Conservation (phyloP, 306 rosid species). For the Casuarina equisetifolia region DNA sequence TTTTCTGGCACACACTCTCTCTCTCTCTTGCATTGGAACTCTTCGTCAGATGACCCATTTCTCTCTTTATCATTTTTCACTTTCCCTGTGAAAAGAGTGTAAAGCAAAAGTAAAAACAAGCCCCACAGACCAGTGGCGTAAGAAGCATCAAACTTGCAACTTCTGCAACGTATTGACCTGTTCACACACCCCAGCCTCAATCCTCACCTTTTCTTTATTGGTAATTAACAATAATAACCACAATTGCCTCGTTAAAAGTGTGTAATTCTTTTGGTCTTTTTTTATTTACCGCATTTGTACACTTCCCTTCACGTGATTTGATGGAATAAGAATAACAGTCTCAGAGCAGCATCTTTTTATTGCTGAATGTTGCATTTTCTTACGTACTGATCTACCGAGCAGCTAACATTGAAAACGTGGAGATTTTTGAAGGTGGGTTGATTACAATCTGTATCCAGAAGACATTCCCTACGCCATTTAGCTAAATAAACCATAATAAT, state of each 20-base stretch:
- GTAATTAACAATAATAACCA: too few species aligned
- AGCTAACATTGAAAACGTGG: constrained; percentile 9
- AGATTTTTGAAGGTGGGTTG: constrained; percentile 23
- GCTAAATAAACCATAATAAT: neutral
- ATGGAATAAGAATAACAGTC: too few species aligned
- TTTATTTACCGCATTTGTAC: too few species aligned
- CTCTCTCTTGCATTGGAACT: neutral
- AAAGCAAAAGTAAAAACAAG: neutral
- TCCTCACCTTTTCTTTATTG: too few species aligned
- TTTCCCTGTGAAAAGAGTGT: neutral
- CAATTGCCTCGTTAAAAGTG: too few species aligned
- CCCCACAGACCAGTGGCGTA: neutral
- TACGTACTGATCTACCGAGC: neutral
- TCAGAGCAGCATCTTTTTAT: too few species aligned
- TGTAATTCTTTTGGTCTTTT: too few species aligned
- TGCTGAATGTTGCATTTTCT: too few species aligned
- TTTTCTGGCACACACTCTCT: neutral
- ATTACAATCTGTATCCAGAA: constrained; percentile 24
- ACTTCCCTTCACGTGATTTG: too few species aligned
- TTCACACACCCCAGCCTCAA: too few species aligned
- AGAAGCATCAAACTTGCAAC: neutral
- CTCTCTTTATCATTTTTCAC: constrained; percentile 1
- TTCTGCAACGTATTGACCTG: too few species aligned
- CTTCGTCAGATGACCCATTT: neutral
- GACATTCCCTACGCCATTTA: constrained; percentile 1